Conservation (phyloP, 305 asterid genomes). For the Fraxinus floribunda region DNA sequence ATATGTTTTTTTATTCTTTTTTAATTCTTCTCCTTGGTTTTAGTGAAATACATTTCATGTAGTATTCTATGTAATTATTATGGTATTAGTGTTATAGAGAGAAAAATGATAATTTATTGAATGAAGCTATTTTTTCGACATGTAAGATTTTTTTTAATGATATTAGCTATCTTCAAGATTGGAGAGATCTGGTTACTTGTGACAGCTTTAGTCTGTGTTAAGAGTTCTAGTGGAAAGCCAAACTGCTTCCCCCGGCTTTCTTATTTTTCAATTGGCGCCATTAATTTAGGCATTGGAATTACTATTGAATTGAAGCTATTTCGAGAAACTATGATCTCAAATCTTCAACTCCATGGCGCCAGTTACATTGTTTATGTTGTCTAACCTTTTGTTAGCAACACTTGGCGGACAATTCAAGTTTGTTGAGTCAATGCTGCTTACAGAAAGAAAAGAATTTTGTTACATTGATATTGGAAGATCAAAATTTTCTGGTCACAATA, state of each 20-base stretch:
- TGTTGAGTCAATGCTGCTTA: not conserved
- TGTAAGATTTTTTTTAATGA: not conserved
- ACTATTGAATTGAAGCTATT: not conserved
- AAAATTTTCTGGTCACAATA: not conserved
- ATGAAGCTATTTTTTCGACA: not conserved
- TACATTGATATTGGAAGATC: not conserved
- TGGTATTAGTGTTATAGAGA: not conserved
- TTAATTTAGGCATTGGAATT: not conserved
- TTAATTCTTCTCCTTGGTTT: not conserved
- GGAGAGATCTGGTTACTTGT: not conserved
- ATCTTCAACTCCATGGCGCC: slow-evolving; percentile 16
- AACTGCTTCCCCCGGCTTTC: not conserved
- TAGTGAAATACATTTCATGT: not conserved
- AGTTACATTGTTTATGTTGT: slow-evolving; percentile 12
- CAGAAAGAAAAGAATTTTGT: not conserved
- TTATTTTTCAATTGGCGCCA: slow-evolving; percentile 3
- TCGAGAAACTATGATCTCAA: slow-evolving; percentile 4
- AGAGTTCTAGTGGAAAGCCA: slow-evolving; percentile 11
- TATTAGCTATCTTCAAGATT: slow-evolving; percentile 15
- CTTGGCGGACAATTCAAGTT: not conserved
- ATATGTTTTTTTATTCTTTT: not conserved
- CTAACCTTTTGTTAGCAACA: not conserved
- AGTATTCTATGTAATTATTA: not conserved
- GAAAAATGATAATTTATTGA: slow-evolving; percentile 3
- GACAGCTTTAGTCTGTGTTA: slow-evolving; percentile 13